Conservation (phyloP, 2,329 filamentous ascomycete species). For the Talaromyces sp. region DNA sequence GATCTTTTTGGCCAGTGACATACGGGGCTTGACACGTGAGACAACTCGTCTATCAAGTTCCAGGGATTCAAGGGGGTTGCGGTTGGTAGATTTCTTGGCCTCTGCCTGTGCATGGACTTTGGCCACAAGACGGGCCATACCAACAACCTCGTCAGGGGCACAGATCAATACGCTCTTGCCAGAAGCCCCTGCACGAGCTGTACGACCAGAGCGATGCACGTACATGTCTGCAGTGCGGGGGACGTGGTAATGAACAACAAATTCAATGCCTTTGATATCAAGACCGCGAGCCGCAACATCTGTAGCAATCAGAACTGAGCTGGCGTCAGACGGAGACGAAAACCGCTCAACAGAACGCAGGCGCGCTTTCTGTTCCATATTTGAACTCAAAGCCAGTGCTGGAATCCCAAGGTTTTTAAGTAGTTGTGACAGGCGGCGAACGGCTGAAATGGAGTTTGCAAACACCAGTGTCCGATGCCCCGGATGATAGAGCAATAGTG, state of each 20-base stretch:
- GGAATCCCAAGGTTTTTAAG: conserved; percentile 76
- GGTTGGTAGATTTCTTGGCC: conserved; percentile 42
- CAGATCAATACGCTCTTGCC: conserved; percentile 87
- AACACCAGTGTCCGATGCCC: conserved; percentile 82
- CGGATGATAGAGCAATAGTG: conserved; percentile 76
- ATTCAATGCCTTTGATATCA: conserved; percentile 83
- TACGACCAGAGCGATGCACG: conserved; percentile 91
- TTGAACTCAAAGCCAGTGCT: conserved; percentile 76
- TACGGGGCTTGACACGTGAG: conserved; percentile 68
- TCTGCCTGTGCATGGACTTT: conserved; percentile 72
- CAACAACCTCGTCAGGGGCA: conserved; percentile 81
- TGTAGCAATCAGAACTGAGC: conserved; percentile 78
- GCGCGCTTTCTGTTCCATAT: conserved; percentile 93
- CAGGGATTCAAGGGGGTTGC: conserved; percentile 64
- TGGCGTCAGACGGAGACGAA: conserved; percentile 53
- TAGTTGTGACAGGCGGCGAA: conserved; percentile 78
- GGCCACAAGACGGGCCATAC: conserved; percentile 74
- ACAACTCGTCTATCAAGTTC: conserved; percentile 80
- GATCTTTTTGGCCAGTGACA: conserved; percentile 79
- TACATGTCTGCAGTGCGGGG: conserved; percentile 89
- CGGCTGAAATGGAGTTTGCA: conserved; percentile 91
- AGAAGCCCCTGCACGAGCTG: conserved; percentile 72
- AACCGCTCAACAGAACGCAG: conserved; percentile 91
- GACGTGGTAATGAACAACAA: conserved; percentile 93
- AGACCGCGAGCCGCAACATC: conserved; percentile 91